Evolutionary conservation across 148 eudicot genomes (phyloP).

Genomic region (Linanthus parryae): DNA sequence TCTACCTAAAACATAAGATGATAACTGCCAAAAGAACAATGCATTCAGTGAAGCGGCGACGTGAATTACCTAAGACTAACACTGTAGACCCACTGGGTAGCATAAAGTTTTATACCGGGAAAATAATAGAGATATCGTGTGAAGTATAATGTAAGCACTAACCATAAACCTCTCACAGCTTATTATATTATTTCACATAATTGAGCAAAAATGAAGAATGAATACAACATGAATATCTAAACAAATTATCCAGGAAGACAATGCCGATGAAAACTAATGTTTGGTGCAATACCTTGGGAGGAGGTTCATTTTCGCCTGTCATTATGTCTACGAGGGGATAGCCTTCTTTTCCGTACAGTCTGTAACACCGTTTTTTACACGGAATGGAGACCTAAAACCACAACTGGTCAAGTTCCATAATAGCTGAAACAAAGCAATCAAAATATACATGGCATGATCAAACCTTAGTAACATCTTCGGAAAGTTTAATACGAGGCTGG

Average conservation of each 20-base stretch:
- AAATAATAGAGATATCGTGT: too few species aligned
- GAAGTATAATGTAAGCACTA: too few species aligned
- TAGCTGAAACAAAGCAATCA: background rate
- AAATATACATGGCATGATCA: constrained; percentile 14
- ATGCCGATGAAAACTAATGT: background rate
- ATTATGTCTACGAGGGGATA: constrained; percentile 84
- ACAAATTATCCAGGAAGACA: background rate
- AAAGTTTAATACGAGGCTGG: constrained; percentile 95
- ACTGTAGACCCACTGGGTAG: background rate
- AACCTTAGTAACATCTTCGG: constrained; percentile 97
- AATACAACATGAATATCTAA: background rate
- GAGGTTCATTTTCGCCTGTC: constrained; percentile 87
- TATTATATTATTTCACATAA: background rate
- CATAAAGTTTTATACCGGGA: background rate
- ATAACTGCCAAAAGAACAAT: too few species aligned
- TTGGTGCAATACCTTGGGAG: constrained; percentile 63
- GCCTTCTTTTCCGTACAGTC: constrained; percentile 93
- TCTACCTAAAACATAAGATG: too few species aligned
- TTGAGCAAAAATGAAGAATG: background rate
- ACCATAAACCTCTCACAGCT: background rate
- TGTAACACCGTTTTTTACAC: constrained; percentile 82
- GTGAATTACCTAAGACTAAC: too few species aligned
- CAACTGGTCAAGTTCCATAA: constrained; percentile 9
- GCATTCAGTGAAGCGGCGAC: too few species aligned
- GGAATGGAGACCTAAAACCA: constrained; percentile 83